Base-by-base conservation (phyloP, 2,329 filamentous ascomycete genomes). In the Cercospora janseana region DNA sequence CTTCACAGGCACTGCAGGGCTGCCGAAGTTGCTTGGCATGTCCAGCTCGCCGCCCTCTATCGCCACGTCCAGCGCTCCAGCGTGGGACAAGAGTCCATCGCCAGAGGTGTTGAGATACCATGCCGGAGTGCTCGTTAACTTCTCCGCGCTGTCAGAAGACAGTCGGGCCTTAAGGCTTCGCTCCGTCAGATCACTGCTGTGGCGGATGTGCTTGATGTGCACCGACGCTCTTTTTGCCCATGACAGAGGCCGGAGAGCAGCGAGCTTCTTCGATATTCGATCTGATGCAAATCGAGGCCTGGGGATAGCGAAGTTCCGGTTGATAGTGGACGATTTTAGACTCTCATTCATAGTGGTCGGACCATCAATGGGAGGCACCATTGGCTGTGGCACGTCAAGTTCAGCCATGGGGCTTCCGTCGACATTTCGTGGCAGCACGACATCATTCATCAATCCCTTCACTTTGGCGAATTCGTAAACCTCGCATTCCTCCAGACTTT, bases 331-430 rank as follows among this genome's bases (percentile, higher is more conserved):
- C n/a, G n/a, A n/a, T n/a, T n/a, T n/a, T n/a, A n/a, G n/a, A n/a
- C n/a, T 20, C 4, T 18, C 20, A 13, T 12, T 12, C 8, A 16
- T 7, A 41, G 9, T 9, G 6, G 37, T 26, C n/a, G 21, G 10
- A 24, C 15, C 21, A 7, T 8, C 16, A 13, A 21, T 5, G 7
- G 20, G 21, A 21, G 12, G 12, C 21, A 13, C 21, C 6, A 23
- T 40, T 6, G 44, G 23, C 26, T 23, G 15, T 16, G 32, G n/a
- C n/a, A n/a, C 44, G 7, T 47, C 44, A 9, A 47, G 44, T 34
- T 47, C 44, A 8, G 44, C 44, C 44, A 47, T 47, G 4, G 8
- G 24, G 10, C 31, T 47, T 4, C 44, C 44, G 13, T 47, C 44
- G 32, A 34, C 21, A 15, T 47, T 47, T 6, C 44, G 32, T 13